Evolutionary conservation across 495 filamentous ascomycete species (phyloP).

Genomic region (Aspergillus homomorphus): DNA sequence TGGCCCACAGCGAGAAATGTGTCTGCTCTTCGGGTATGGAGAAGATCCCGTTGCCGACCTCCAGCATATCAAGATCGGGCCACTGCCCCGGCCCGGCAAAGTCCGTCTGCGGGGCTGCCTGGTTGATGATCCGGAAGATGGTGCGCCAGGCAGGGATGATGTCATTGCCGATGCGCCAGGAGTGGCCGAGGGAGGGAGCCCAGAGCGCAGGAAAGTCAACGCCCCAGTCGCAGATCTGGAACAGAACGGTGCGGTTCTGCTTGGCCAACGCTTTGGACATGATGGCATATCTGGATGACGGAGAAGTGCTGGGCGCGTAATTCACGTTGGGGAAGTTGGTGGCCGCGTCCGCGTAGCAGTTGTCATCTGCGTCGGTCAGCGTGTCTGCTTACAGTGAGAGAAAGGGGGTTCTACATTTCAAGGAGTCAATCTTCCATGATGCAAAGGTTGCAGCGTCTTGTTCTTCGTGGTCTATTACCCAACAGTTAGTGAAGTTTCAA

Average conservation of each 20-base stretch:
- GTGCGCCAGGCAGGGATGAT: slow-evolving; percentile 51
- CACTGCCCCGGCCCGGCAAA: slow-evolving; percentile 43
- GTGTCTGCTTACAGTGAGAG: background rate
- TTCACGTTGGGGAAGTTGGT: slow-evolving; percentile 35
- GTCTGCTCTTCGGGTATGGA: slow-evolving; percentile 42
- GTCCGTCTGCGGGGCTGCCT: slow-evolving; percentile 40
- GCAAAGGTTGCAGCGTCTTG: slow-evolving; percentile 45
- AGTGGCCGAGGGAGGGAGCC: slow-evolving; percentile 46
- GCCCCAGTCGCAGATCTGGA: slow-evolving; percentile 54
- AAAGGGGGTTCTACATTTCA: slow-evolving; percentile 35
- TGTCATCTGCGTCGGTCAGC: slow-evolving; percentile 36
- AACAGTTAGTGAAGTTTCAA: slow-evolving; percentile 15
- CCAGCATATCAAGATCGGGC: slow-evolving; percentile 57
- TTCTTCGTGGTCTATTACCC: slow-evolving; percentile 35
- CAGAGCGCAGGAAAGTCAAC: slow-evolving; percentile 47
- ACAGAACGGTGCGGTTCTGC: slow-evolving; percentile 37
- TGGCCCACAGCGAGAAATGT: slow-evolving; percentile 58
- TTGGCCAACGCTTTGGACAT: slow-evolving; percentile 30
- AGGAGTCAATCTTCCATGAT: slow-evolving; percentile 41
- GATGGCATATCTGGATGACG: slow-evolving; percentile 26
- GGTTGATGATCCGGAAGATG: slow-evolving; percentile 49
- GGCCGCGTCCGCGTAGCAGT: slow-evolving; percentile 46
- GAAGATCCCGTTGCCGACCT: slow-evolving; percentile 41
- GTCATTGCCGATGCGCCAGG: slow-evolving; percentile 55
- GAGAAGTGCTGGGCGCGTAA: slow-evolving; percentile 37